Percentiles rank a stretch among this genome's conserved stretches.
phyloP scores from a whole-genome alignment of 495 filamentous ascomycete species.

The Tricharina praecox region DNA sequence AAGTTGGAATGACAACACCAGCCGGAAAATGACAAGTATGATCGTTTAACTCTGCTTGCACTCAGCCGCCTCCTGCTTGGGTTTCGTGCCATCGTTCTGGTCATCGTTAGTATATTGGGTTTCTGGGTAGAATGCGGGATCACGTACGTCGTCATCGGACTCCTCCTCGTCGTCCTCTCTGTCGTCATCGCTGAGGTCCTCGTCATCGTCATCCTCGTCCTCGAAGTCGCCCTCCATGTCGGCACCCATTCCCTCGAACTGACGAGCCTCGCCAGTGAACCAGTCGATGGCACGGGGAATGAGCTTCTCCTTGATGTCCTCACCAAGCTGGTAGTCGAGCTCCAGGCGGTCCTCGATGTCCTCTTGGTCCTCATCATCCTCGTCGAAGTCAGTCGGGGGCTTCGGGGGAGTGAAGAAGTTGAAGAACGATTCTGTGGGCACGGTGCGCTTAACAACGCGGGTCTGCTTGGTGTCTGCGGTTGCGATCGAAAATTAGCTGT shows the following conservation, averaged over 20 bases:
- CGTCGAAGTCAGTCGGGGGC: conserved; percentile 57
- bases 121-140: background rate
- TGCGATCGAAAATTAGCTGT: too few relatives aligned
- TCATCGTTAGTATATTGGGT: too few relatives aligned
- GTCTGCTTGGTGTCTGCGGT: conserved; percentile 99
- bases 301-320: conserved; percentile 99
- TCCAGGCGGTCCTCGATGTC: conserved; percentile 97
- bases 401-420: conserved; percentile 98
- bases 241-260: conserved; percentile 87
- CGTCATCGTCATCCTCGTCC: conserved; percentile 86
- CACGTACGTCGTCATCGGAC: conserved; percentile 77
- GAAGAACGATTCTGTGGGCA: conserved; percentile 98
- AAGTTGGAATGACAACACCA: background rate
- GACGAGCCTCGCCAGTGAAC: conserved; percentile 97
- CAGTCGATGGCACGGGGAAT: conserved; percentile 98
- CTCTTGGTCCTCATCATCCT: conserved; percentile 58
- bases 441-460: conserved; percentile 94
- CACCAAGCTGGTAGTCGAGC: conserved; percentile 95
- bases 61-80: conserved; percentile 96
- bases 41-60: conserved; percentile 90
- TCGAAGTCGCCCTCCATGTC: conserved; percentile 71
- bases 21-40: conserved; percentile 12
- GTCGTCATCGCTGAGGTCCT: conserved; percentile 69
- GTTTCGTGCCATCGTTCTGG: conserved; percentile 87
- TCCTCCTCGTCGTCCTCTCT: conserved; percentile 72